phyloP scores from a whole-genome alignment of 805 yeast species.

The Candida peoriensis region DNA sequence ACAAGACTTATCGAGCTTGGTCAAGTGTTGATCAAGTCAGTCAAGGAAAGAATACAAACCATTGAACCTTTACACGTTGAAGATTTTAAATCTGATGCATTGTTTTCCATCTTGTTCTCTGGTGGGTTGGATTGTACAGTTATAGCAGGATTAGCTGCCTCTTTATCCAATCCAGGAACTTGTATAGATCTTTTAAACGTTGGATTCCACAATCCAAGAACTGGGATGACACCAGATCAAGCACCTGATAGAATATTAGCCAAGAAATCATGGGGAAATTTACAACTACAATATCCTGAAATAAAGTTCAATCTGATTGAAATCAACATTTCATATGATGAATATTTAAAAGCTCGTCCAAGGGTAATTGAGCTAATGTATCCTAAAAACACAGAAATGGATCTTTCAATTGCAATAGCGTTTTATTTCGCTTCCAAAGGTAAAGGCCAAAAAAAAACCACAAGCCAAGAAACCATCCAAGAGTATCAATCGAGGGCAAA shows the following conservation, averaged over 20 bases:
- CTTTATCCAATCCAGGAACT: conserved; percentile 24
- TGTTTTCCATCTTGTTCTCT: conserved; percentile 69
- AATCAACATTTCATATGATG: conserved; percentile 66
- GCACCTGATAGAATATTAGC: conserved; percentile 88
- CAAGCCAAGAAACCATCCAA: conserved; percentile 11
- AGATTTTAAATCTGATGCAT: conserved; percentile 25
- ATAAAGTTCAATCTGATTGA: conserved; percentile 51
- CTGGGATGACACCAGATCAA: conserved; percentile 48
- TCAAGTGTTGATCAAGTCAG: conserved; percentile 31
- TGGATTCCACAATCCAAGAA: conserved; percentile 87
- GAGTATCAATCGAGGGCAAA: conserved; percentile 48
- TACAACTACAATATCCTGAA: conserved; percentile 39
- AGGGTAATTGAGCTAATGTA: conserved; percentile 63
- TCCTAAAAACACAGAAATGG: conserved; percentile 92
- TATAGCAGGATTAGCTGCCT: conserved; percentile 52
- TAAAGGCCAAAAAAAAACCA: conserved; percentile 24
- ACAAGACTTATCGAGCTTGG: conserved; percentile 21
- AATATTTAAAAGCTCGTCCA: conserved; percentile 46
- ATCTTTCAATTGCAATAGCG: conserved; percentile 89
- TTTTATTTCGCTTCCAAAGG: conserved; percentile 86
- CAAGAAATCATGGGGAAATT: conserved; percentile 48
- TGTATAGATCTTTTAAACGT: conserved; percentile 80
- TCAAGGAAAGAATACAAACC: conserved; percentile 47
- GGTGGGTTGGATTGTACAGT: conserved; percentile 96
- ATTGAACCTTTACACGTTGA: conserved; percentile 49